phyloP scores from a whole-genome alignment of 2,329 filamentous ascomycete species.

The Trichoderma atrobrunneum region DNA sequence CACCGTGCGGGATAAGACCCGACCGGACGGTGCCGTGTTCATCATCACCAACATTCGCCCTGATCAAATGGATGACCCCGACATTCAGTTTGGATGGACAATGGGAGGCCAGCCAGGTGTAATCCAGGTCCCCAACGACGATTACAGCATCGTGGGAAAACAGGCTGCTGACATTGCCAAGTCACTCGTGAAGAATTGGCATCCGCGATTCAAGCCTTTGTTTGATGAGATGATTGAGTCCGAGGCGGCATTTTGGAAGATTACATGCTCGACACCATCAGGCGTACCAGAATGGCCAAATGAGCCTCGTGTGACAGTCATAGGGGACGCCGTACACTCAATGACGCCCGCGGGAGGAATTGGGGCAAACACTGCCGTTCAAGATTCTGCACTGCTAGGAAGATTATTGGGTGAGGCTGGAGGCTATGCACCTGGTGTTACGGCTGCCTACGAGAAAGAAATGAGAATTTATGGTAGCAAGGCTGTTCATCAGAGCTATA shows the following conservation, averaged over 20 bases:
- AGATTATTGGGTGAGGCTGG: conserved; percentile 50
- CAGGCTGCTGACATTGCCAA: conserved; percentile 58
- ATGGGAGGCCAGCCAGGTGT: conserved; percentile 57
- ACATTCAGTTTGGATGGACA: conserved; percentile 61
- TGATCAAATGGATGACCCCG: conserved; percentile 56
- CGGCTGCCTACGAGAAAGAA: conserved; percentile 57
- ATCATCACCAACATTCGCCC: conserved; percentile 64
- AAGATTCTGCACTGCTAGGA: conserved; percentile 54
- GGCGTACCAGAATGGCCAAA: conserved; percentile 61
- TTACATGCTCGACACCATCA: conserved; percentile 58
- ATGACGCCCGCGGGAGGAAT: conserved; percentile 58
- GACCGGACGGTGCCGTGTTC: conserved; percentile 46
- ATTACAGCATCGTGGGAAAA: conserved; percentile 56
- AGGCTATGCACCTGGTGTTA: conserved; percentile 52
- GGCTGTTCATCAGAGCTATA: conserved; percentile 55
- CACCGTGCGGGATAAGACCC: conserved; percentile 47
- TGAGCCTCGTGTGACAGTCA: conserved; percentile 55
- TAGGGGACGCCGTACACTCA: conserved; percentile 56
- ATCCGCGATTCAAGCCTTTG: conserved; percentile 52
- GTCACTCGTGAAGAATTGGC: conserved; percentile 52
- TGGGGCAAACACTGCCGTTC: conserved; percentile 56
- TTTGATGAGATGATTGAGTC: conserved; percentile 56
- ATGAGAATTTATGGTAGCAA: conserved; percentile 60
- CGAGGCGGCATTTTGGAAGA: conserved; percentile 65
- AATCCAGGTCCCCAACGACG: conserved; percentile 56